Base-by-base conservation (phyloP, 768 basidiomycete genomes). In the Mycena metata region DNA sequence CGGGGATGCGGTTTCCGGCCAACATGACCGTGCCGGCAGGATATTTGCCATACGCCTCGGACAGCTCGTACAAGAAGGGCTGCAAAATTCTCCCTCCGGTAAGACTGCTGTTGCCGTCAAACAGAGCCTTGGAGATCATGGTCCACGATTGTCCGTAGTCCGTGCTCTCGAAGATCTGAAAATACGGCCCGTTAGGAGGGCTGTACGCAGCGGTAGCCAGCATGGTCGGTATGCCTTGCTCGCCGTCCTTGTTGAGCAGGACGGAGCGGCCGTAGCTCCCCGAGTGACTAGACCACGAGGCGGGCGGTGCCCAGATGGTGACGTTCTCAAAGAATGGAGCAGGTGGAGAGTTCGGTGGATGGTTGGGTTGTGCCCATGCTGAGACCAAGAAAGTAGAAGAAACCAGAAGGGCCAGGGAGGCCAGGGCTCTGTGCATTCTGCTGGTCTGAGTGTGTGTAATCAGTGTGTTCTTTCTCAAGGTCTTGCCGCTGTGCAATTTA, bases 1-100 rank as follows among this genome's bases (percentile, higher is more conserved):
- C 61, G 16, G 73, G 73, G 35, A 73, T 73, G 42, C 68, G 69
- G 50, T 70, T 73, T 39, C 70, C 73, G n/a, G 73, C 64, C 45
- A 61, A 69, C 17, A 73, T 47, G 16, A 73, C 69, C 10, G 73
- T 67, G n/a, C 70, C 73, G 16, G 67, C 64, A 19, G 70, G 63
- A 35, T 55, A 71, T 35, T 21, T n/a, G 11, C 70, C 70, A 21
- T 65, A 61, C 30, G 39, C 33, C 67, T 68, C 70, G 23, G 55
- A 30, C 56, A 62, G n/a, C 66, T 69, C 63, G 51, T 70, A 74
- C 60, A 74, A 51, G 41, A 72, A 70, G 35, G 71, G 71, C 50
- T 72, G 73, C 50, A 59, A 70, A 23, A 69, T 64, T 56, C 70
- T 9, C n/a, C 71, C 71, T 62, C 67, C 68, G 35, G 52, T 36